Conservation (phyloP, 148 eudicot genomes). For the Spergularia bocconei region DNA sequence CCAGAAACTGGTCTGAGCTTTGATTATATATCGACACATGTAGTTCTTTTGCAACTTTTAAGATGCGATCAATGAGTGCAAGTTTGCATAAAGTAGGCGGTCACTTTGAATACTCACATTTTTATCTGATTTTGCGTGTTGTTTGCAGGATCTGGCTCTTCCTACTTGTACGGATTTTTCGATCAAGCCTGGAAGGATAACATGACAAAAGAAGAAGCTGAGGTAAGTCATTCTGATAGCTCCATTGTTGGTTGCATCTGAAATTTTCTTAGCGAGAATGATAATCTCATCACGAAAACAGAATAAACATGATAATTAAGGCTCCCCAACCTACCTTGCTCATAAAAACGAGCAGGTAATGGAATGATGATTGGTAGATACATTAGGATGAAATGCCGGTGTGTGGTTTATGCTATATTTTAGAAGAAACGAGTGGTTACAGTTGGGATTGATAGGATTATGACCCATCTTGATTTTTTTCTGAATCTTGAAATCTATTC, state of each 20-base stretch:
- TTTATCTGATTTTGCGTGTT: neutral
- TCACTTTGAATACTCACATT: neutral
- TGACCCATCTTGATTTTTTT: neutral
- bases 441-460: neutral
- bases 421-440: neutral
- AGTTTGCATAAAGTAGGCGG: neutral
- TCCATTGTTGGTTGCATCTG: neutral
- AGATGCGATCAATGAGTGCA: neutral
- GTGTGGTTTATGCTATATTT: neutral
- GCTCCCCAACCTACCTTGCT: neutral
- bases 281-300: neutral
- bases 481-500: neutral
- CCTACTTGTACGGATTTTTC: conserved; percentile 81
- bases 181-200: conserved; percentile 86
- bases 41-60: neutral
- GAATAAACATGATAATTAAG: neutral
- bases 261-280: neutral
- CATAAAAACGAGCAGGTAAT: neutral
- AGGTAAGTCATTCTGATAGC: conserved; percentile 31
- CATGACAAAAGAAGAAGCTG: conserved; percentile 88
- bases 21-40: neutral
- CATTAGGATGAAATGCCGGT: neutral
- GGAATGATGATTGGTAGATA: neutral
- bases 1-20: conserved; percentile 5
- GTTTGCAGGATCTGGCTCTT: conserved; percentile 75